These are phyloP conservation scores for Takakia lepidozioides DNA, from an alignment of 225 moss, liverwort and hornwort species.

Conservation along the genomic window DNA sequence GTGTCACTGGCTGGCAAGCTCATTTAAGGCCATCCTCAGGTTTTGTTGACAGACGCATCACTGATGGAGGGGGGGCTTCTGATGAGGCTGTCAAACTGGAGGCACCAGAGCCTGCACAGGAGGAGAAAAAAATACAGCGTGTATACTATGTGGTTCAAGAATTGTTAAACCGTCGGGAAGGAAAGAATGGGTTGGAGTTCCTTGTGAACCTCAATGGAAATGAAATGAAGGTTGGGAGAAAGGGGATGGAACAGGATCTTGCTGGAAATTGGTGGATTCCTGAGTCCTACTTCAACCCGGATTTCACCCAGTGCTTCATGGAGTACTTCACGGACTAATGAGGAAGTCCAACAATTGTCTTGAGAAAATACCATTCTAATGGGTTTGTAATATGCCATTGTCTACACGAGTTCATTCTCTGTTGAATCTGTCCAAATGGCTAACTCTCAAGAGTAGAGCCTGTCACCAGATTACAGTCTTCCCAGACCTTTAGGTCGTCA, in stretches of 20 bases:
- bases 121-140: background rate
- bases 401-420: too few relatives aligned
- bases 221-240: background rate
- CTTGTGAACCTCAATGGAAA: background rate
- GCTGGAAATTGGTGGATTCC: slow-evolving; percentile 6
- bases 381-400: too few relatives aligned
- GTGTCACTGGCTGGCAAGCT: slow-evolving; percentile 16
- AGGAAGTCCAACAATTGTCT: too few relatives aligned
- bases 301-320: slow-evolving; percentile 5
- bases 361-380: too few relatives aligned
- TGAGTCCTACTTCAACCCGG: background rate
- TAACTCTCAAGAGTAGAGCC: too few relatives aligned
- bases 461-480: too few relatives aligned
- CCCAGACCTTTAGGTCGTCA: too few relatives aligned
- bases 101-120: background rate
- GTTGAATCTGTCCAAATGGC: too few relatives aligned
- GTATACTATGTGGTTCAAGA: background rate
- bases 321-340: too few relatives aligned
- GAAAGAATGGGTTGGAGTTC: background rate
- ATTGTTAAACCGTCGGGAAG: background rate
- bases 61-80: background rate
- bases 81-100: background rate
- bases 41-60: background rate
- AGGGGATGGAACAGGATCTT: background rate
- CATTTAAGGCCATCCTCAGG: slow-evolving; percentile 9